These are phyloP conservation scores for Neurospora sp. DNA, from an alignment of 495 filamentous ascomycete species.

Conservation along the genomic window DNA sequence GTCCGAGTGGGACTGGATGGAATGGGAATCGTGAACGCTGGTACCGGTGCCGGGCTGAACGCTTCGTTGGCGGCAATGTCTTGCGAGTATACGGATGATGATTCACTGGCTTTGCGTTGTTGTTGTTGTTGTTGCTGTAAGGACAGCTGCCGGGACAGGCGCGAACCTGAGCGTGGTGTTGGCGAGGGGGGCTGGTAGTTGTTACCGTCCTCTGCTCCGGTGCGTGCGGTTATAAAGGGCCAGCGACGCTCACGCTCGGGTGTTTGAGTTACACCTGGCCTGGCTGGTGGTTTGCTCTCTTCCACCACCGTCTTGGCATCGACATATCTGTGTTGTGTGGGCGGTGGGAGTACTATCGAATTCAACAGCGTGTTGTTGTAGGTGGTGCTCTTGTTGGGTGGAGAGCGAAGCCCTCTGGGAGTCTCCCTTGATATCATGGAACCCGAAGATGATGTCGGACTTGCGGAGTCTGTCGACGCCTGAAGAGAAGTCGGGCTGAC, in stretches of 20 bases:
- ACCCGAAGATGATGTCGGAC: background rate
- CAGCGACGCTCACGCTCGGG: background rate
- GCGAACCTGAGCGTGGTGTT: background rate
- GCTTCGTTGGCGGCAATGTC: conserved; percentile 2
- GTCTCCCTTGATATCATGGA: background rate
- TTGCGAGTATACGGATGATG: conserved; percentile 19
- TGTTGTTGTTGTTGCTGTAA: background rate
- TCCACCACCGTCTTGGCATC: background rate
- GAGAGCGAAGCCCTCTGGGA: background rate
- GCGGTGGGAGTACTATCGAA: conserved; percentile 4
- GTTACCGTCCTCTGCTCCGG: background rate
- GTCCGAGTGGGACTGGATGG: background rate
- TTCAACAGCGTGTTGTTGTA: background rate
- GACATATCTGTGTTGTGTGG: background rate
- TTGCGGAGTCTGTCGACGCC: background rate
- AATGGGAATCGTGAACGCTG: background rate
- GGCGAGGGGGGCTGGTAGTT: background rate
- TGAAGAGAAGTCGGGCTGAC: background rate
- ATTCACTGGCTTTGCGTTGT: conserved; percentile 6
- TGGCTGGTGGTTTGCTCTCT: background rate
- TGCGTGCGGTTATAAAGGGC: background rate
- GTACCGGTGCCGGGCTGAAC: background rate
- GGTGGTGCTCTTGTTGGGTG: background rate
- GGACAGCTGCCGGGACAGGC: background rate
- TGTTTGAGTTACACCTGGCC: background rate